Evolutionary conservation across 768 basidiomycete species (phyloP), one percentile per base, ranked within the genome.

Genomic region (Lepiota brunneoincarnata): DNA sequence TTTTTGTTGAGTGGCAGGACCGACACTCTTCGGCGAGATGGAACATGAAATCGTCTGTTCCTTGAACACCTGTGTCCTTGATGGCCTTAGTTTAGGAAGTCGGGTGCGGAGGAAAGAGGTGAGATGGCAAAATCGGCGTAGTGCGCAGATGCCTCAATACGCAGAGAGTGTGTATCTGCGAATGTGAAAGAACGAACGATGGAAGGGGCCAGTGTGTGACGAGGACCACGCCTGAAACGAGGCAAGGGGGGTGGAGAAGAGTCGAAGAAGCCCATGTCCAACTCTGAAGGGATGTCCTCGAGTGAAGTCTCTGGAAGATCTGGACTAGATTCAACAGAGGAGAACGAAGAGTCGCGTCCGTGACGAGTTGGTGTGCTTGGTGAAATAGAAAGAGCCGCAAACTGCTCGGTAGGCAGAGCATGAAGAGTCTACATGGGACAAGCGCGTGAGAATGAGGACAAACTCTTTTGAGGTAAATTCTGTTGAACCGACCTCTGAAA

Each of bases 301-400:
- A 79, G 67, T 14, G 70, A 66, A 14, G 68, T 63, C 48, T 70
- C 66, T 10, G 65, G 41, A 4, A 74, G 52, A 61, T 82, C 81
- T 17, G 82, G 81, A 2, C 81, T 79, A n/a, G 84, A 84, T 59
- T 83, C 79, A 41, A 78, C 58, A 7, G 82, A 84, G 6, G 79
- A 81, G n/a, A 72, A 66, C 10, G 82, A 75, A 5, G 79, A 77
- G 58, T 78, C 72, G 20, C 71, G 73, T 40, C 66, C 63, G 58
- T 73, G 72, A 39, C 73, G 71, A 40, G 67, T 67, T 18, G 82
- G 83, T 31, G 80, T 80, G 58, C 73, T 69, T 24, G 84, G 81
- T 10, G 77, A 70, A 51, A 86, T 73, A 21, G 83, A 77, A n/a
- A 87, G 69, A 14, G 75, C 74, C 45, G 82, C 77, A 62, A 83